Evolutionary conservation across 305 asterid genomes (phyloP), one percentile per base, ranked within the genome.

Genomic region (Solanum hybrid): DNA sequence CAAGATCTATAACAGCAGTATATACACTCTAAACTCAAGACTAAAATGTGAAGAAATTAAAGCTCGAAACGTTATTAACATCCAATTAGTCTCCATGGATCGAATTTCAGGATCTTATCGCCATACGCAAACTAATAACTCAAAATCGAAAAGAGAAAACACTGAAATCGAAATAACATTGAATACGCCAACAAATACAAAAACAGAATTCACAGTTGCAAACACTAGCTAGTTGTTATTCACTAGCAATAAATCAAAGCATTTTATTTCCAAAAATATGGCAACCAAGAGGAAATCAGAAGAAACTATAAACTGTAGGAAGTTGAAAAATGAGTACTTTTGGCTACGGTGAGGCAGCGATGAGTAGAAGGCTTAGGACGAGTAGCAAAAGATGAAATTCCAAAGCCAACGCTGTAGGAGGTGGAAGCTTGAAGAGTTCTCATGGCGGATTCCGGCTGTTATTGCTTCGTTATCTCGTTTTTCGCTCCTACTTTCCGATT

Each of bases 391-490:
- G 92, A 90, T 18, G 94, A 89, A 87, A 93, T 87, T 90, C 93
- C 92, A 31, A 94, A 91, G 69, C 94, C 91, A 67, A 93, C 86
- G 89, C 92, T 92, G 92, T 92, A 92, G 78, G 95, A 91, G 75
- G 93, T 90, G 82, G 96, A 92, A 31, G 95, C 95, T 88, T 91
- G 95, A 90, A 94, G 94, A 89, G 94, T 86, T 80, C 42, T 87
- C 95, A 93, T 94, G 91, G 90, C 89, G 92, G 81, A 91, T 71
- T 6, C 35, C 84, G 35, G 34, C 20, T 28, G 80, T 78, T 22
- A 11, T 40, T 67, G 39, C 39, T 78, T 67, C 34, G 6, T 24
- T 2, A 11, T 22, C 34, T 29, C 20, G 35, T 12, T 29, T 67
- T 28, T 57, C 14, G 46, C 61, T 79, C 22, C 61, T 26, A n/a